Evolutionary conservation across 2,329 filamentous ascomycete species (phyloP).

Genomic region (Kalmusia sp.): DNA sequence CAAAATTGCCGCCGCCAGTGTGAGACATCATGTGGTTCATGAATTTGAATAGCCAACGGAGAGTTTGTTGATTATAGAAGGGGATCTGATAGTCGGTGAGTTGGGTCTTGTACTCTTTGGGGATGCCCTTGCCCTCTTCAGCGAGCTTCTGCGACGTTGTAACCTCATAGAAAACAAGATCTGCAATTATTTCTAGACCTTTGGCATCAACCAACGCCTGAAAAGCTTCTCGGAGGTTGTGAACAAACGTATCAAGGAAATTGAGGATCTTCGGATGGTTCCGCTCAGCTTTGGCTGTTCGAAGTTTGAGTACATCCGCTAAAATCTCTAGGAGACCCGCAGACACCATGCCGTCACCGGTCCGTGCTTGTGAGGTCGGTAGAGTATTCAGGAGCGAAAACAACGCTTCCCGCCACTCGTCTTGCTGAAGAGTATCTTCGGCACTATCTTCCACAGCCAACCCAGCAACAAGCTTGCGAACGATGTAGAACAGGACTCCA

Average conservation of each 20-base stretch:
- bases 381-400: slow-evolving; percentile 88
- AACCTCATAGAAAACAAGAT: slow-evolving; percentile 82
- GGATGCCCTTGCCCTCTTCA: slow-evolving; percentile 75
- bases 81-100: slow-evolving; percentile 93
- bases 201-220: slow-evolving; percentile 80
- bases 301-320: slow-evolving; percentile 84
- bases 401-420: slow-evolving; percentile 89
- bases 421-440: slow-evolving; percentile 70
- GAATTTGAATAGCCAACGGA: slow-evolving; percentile 95
- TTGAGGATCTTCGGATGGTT: slow-evolving; percentile 84
- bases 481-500: slow-evolving; percentile 89
- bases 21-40: slow-evolving; percentile 93
- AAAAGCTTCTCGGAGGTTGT: slow-evolving; percentile 84
- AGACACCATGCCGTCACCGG: slow-evolving; percentile 83
- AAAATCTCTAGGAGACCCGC: slow-evolving; percentile 90
- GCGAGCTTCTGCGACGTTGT: slow-evolving; percentile 71
- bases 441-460: slow-evolving; percentile 63
- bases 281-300: slow-evolving; percentile 81
- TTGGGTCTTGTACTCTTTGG: slow-evolving; percentile 74
- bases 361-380: slow-evolving; percentile 72
- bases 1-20: slow-evolving; percentile 79
- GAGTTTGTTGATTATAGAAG: slow-evolving; percentile 89
- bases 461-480: slow-evolving; percentile 86
- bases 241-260: slow-evolving; percentile 88
- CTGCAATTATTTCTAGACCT: slow-evolving; percentile 89